phyloP scores from a whole-genome alignment of 371 early-diverging fungal species.

The Chytridium lagenaria region DNA sequence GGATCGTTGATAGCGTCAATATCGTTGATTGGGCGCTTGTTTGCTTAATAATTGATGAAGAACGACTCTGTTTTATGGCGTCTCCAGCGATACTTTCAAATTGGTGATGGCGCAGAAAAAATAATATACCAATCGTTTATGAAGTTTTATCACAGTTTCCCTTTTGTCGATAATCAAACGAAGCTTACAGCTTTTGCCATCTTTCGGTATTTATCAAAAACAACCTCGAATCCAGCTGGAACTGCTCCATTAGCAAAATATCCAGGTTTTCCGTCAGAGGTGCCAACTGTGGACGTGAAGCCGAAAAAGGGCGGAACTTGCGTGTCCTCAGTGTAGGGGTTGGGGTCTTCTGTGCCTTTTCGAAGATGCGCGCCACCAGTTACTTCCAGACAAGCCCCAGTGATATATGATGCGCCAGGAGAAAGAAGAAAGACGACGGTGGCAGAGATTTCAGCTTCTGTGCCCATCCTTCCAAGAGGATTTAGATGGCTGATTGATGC shows the following conservation, averaged over 20 bases:
- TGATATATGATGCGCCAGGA: slow-evolving; percentile 57
- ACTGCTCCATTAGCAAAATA: slow-evolving; percentile 30
- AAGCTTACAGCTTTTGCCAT: background rate
- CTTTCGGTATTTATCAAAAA: slow-evolving; percentile 21
- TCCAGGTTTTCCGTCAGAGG: slow-evolving; percentile 3
- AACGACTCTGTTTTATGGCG: background rate
- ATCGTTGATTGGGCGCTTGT: slow-evolving; percentile 25
- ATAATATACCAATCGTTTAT: background rate
- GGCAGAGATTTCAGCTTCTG: slow-evolving; percentile 59
- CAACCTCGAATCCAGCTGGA: slow-evolving; percentile 24
- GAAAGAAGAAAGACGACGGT: slow-evolving; percentile 57
- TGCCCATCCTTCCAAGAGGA: slow-evolving; percentile 59
- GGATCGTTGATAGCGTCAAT: slow-evolving; percentile 14
- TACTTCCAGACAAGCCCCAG: slow-evolving; percentile 43
- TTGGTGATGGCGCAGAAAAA: background rate
- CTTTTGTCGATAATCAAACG: no score
- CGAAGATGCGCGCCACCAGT: slow-evolving; percentile 38
- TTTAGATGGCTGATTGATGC: slow-evolving; percentile 37
- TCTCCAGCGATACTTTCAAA: background rate
- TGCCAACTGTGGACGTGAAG: background rate
- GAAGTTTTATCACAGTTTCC: no score
- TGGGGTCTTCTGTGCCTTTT: slow-evolving; percentile 29
- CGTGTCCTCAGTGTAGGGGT: slow-evolving; percentile 14
- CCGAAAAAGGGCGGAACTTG: slow-evolving; percentile 31
- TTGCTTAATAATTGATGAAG: slow-evolving; percentile 5